phyloP scores from a whole-genome alignment of 306 rosid species.

The Oxytropis ochrocephala region DNA sequence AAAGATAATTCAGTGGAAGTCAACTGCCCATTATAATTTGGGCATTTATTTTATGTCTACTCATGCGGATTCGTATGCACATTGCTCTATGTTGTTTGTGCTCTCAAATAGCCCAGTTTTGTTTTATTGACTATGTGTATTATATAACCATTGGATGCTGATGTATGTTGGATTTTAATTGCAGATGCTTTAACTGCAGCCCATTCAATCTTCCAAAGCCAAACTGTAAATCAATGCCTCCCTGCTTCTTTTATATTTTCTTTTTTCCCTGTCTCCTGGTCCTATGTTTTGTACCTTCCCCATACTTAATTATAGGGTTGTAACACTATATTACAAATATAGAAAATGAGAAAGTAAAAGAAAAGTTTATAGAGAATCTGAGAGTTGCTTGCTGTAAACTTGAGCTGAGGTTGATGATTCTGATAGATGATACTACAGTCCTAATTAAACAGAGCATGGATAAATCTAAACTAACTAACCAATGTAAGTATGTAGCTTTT shows the following conservation, averaged over 20 bases:
- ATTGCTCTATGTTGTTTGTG: neutral
- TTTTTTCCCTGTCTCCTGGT: neutral
- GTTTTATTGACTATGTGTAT: neutral
- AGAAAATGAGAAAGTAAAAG: neutral
- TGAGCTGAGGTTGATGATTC: neutral
- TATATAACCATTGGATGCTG: slow-evolving; percentile 8
- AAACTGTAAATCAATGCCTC: slow-evolving; percentile 44
- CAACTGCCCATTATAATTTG: slow-evolving; percentile 7
- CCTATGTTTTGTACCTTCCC: neutral
- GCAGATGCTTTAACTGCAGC: slow-evolving; percentile 84
- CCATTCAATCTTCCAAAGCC: slow-evolving; percentile 66
- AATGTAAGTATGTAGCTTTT: neutral
- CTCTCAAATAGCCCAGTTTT: neutral
- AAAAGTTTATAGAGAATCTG: neutral
- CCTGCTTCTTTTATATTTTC: slow-evolving; percentile 8
- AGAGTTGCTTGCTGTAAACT: neutral
- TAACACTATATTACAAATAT: neutral
- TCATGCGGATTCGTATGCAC: neutral
- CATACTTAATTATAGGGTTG: neutral
- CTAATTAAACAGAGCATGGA: neutral
- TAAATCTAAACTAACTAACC: neutral
- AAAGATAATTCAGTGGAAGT: neutral
- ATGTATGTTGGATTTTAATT: slow-evolving; percentile 29
- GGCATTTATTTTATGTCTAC: neutral
- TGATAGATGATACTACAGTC: neutral